phyloP scores from a whole-genome alignment of 129 eudicot genomes.

The Pittosporum tobira region DNA sequence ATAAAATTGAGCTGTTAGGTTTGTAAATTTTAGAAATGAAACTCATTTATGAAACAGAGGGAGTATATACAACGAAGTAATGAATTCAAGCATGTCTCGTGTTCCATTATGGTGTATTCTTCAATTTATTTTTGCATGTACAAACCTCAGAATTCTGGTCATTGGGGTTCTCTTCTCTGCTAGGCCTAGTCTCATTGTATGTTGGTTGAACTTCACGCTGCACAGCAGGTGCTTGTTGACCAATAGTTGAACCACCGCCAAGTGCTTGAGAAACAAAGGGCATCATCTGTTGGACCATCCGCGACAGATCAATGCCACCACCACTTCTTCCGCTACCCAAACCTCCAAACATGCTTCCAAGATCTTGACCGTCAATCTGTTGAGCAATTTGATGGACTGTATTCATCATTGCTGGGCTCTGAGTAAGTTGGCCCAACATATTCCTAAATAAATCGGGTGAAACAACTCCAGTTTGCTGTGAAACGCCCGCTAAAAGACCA shows the following conservation, averaged over 20 bases:
- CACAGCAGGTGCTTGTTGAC: constrained; percentile 24
- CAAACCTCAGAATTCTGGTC: constrained; percentile 54
- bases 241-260: constrained; percentile 45
- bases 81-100: not conserved
- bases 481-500: constrained; percentile 77
- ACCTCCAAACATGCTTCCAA: constrained; percentile 63
- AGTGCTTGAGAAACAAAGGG: constrained; percentile 90
- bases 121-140: not conserved
- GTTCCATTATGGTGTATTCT: not conserved
- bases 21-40: not conserved
- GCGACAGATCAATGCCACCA: constrained; percentile 49
- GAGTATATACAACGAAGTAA: too few species aligned
- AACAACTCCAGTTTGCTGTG: constrained; percentile 83
- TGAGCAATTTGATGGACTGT: constrained; percentile 85
- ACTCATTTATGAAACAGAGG: too few species aligned
- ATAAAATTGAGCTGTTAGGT: not conserved
- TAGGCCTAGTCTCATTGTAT: constrained; percentile 12
- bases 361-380: constrained; percentile 63
- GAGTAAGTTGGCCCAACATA: constrained; percentile 86
- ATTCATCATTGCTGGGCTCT: constrained; percentile 80
- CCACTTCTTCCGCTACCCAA: constrained; percentile 44
- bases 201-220: constrained; percentile 21
- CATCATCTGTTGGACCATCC: constrained; percentile 98
- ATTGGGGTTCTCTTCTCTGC: constrained; percentile 17
- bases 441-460: constrained; percentile 76